phyloP scores from a whole-genome alignment of 257 asterid species.

The Solanum tacnaense region DNA sequence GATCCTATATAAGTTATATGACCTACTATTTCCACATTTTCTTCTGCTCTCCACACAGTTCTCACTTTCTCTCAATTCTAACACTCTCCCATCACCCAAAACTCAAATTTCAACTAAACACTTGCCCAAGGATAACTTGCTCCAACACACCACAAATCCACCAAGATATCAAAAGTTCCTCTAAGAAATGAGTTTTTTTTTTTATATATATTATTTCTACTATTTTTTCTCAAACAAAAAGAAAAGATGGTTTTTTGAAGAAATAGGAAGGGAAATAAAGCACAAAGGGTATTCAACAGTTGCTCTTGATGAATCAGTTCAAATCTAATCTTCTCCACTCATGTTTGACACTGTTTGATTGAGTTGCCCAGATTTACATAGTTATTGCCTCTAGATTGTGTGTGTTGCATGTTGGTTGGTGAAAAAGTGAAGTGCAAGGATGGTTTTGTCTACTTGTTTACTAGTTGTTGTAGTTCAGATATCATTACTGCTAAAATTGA shows the following conservation, averaged over 20 bases:
- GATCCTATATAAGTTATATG: neutral
- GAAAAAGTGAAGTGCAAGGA: neutral
- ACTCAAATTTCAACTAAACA: neutral
- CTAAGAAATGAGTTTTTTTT: neutral
- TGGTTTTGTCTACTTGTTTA: neutral
- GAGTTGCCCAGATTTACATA: neutral
- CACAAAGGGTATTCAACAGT: neutral
- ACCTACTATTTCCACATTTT: neutral
- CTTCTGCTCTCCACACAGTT: neutral
- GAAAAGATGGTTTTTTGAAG: neutral
- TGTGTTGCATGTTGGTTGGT: neutral
- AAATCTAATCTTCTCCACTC: neutral
- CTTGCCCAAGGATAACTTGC: neutral
- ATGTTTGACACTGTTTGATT: neutral
- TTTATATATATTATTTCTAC: neutral
- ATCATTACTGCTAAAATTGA: neutral
- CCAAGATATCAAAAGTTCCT: neutral
- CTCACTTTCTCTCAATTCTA: neutral
- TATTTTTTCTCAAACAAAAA: neutral
- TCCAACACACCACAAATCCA: neutral
- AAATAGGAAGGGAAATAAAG: neutral
- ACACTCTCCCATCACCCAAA: neutral
- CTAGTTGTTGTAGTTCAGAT: neutral
- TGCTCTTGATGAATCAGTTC: neutral
- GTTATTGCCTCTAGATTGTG: neutral